phyloP scores from a whole-genome alignment of 768 basidiomycete genomes.

The Boletus subcaerulescens region DNA sequence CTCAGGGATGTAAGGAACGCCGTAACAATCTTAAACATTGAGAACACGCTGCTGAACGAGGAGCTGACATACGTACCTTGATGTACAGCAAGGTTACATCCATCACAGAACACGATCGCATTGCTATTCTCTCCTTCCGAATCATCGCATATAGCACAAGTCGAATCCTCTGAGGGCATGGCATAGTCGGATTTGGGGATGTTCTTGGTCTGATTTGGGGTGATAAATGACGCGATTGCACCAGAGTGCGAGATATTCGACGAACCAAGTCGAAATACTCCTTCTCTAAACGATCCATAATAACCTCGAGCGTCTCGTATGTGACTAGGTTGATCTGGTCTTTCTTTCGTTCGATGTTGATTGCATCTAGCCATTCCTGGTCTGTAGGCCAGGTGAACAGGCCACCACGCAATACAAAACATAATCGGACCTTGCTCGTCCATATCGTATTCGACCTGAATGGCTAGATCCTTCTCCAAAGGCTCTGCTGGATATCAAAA shows the following conservation, averaged over 20 bases:
- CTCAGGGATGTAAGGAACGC: constrained; percentile 98
- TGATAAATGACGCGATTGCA: constrained; percentile 1
- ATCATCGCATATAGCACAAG: constrained; percentile 96
- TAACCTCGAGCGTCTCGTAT: constrained; percentile 89
- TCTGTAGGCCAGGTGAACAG: constrained; percentile 44
- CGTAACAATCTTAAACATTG: constrained; percentile 82
- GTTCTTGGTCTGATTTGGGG: constrained; percentile 70
- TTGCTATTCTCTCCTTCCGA: constrained; percentile 98
- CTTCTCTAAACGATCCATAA: constrained; percentile 98
- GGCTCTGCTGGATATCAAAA: constrained; percentile 59
- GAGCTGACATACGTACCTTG: constrained; percentile 62
- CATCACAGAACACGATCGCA: constrained; percentile 98
- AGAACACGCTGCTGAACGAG: background rate
- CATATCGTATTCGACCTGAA: constrained; percentile 99
- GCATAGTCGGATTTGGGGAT: constrained; percentile 86
- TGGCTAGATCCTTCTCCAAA: constrained; percentile 84
- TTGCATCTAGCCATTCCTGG: constrained; percentile 87
- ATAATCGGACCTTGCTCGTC: constrained; percentile 83
- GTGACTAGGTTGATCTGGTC: constrained; percentile 67
- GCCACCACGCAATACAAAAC: background rate
- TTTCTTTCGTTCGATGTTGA: constrained; percentile 81
- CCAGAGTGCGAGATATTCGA: constrained; percentile 8
- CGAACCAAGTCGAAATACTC: constrained; percentile 96
- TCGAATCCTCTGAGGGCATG: constrained; percentile 91
- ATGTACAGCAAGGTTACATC: constrained; percentile 98